A percentile compares a stretch with the other conserved stretches of the same genome.
phyloP scores from a whole-genome alignment of 2,329 filamentous ascomycete genomes.

The Diaporthe sp. region DNA sequence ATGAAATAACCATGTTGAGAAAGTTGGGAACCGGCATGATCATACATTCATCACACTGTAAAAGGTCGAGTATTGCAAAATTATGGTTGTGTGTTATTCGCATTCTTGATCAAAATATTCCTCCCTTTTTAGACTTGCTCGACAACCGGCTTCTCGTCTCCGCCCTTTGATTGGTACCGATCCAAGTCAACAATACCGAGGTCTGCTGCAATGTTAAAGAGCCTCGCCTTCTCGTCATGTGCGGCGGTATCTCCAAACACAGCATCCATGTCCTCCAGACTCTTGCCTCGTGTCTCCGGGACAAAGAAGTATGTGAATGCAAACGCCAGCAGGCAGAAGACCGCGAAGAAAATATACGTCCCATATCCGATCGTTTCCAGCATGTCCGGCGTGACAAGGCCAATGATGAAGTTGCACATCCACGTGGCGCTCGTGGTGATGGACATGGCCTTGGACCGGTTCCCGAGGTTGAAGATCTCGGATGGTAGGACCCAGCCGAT shows the following conservation, averaged over 20 bases:
- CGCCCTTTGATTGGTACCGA: slow-evolving; percentile 6
- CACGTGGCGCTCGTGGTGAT: slow-evolving; percentile 68
- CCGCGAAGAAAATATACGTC: slow-evolving; percentile 67
- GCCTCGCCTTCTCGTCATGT: slow-evolving; percentile 44
- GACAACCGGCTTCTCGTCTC: slow-evolving; percentile 10
- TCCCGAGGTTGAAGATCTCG: slow-evolving; percentile 68
- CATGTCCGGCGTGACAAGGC: slow-evolving; percentile 69
- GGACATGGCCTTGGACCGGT: slow-evolving; percentile 67
- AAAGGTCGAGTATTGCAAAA: too few relatives aligned
- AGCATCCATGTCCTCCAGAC: slow-evolving; percentile 63
- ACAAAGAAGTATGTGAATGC: slow-evolving; percentile 63
- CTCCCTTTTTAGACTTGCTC: neutral
- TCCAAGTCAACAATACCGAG: slow-evolving; percentile 17
- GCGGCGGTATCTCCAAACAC: slow-evolving; percentile 48
- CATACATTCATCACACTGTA: neutral
- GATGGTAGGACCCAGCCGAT: slow-evolving; percentile 66
- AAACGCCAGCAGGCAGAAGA: slow-evolving; percentile 61
- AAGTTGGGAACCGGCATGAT: neutral
- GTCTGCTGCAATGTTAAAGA: slow-evolving; percentile 37
- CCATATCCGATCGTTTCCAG: slow-evolving; percentile 60
- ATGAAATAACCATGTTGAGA: neutral
- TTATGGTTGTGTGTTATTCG: neutral
- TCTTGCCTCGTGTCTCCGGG: slow-evolving; percentile 63
- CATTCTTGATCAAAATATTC: neutral
- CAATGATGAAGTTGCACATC: slow-evolving; percentile 67